Evolutionary conservation across 2,329 filamentous ascomycete species (phyloP).

Genomic region (Trichoderma simmonsii): DNA sequence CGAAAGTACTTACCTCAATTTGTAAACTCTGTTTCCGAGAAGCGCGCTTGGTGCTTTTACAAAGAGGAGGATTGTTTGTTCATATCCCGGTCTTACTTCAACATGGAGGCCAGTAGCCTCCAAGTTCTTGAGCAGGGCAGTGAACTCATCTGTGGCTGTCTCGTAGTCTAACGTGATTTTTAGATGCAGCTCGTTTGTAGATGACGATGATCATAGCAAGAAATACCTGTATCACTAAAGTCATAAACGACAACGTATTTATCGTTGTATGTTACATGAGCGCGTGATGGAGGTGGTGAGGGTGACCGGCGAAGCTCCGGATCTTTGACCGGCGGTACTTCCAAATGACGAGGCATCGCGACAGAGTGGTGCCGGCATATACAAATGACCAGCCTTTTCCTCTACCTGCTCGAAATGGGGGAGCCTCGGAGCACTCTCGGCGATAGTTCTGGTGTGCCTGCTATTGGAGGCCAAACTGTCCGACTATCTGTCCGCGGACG

Average conservation of each 20-base stretch:
- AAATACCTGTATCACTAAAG: constrained; percentile 35
- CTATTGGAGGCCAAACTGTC: background rate
- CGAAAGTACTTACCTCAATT: constrained; percentile 51
- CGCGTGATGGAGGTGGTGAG: constrained; percentile 1
- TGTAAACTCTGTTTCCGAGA: constrained; percentile 63
- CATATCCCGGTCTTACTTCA: constrained; percentile 68
- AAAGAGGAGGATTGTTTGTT: constrained; percentile 66
- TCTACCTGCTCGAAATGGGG: background rate
- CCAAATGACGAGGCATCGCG: constrained; percentile 12
- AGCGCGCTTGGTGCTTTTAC: constrained; percentile 61
- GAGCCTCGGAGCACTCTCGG: background rate
- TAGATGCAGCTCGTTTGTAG: background rate
- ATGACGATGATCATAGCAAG: background rate
- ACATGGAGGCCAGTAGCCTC: constrained; percentile 63
- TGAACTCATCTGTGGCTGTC: constrained; percentile 34
- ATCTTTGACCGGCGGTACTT: constrained; percentile 4
- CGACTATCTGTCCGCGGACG: background rate
- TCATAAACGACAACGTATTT: constrained; percentile 42
- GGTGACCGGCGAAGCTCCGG: constrained; percentile 3
- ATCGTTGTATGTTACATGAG: constrained; percentile 30
- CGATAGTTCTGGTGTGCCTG: background rate
- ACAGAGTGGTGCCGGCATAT: background rate
- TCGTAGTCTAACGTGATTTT: constrained; percentile 31
- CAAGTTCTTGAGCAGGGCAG: constrained; percentile 55
- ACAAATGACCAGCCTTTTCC: background rate